phyloP scores from a whole-genome alignment of 164 flowering plant species.

The Magnolia kwangsiensis region DNA sequence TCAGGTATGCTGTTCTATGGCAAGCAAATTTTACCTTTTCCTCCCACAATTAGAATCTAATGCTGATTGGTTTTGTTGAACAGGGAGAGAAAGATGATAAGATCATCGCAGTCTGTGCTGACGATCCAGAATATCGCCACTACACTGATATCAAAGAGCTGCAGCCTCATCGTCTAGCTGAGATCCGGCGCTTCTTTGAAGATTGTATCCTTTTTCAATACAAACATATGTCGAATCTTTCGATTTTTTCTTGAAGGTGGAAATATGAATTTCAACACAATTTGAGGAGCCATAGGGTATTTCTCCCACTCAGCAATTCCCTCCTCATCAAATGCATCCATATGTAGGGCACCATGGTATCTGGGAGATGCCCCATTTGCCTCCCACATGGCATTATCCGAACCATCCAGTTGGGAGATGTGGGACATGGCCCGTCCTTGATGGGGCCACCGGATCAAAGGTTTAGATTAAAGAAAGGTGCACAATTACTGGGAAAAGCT shows the following conservation, averaged over 20 bases:
- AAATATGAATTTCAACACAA: too few species aligned
- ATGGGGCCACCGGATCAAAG: too few species aligned
- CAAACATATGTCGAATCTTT: not conserved
- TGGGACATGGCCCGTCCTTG: not conserved
- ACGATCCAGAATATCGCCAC: conserved; percentile 71
- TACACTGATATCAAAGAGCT: conserved; percentile 57
- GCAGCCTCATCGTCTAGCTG: conserved; percentile 63
- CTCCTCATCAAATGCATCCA: too few species aligned
- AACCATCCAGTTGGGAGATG: too few species aligned
- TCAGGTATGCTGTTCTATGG: conserved; percentile 21
- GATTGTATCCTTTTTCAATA: conserved; percentile 49
- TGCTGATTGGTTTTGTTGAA: conserved; percentile 1
- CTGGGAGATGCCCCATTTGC: too few species aligned
- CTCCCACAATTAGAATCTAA: not conserved
- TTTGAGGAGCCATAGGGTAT: too few species aligned
- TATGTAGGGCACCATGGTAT: too few species aligned
- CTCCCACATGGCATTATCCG: too few species aligned
- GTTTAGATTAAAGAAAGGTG: not conserved
- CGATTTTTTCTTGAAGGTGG: too few species aligned
- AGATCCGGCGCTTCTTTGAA: conserved; percentile 73
- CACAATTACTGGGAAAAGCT: not conserved
- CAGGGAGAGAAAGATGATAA: conserved; percentile 81
- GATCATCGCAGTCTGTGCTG: conserved; percentile 76
- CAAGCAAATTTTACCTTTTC: not conserved
- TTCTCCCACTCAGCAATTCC: too few species aligned